Percentiles rank a stretch among this genome's conserved stretches.
Evolutionary conservation across 73 alveolate genomes (phyloP).

Genomic region (Tetrahymena borealis): DNA sequence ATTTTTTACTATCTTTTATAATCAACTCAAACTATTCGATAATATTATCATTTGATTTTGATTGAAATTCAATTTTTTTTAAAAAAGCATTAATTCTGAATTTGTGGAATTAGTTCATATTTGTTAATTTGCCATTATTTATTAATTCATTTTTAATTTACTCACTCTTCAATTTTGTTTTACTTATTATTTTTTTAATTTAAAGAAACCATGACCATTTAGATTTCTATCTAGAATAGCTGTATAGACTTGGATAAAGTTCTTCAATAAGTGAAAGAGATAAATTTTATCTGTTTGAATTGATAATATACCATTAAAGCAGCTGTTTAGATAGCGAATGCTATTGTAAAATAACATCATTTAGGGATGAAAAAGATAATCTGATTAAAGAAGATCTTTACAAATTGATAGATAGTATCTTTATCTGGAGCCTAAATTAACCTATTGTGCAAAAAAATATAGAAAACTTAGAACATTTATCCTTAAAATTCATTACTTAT

Average conservation of each 20-base stretch:
- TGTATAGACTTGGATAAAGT: background rate
- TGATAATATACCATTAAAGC: background rate
- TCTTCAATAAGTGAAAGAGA: background rate
- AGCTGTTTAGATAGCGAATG: background rate
- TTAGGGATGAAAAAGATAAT: background rate
- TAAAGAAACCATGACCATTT: background rate
- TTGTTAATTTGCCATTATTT: no score
- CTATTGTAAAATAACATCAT: background rate
- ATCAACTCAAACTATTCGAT: no score
- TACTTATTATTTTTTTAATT: no score
- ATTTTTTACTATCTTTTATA: no score
- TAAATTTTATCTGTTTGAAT: background rate
- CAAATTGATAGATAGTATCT: background rate
- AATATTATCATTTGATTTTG: no score
- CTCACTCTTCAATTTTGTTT: no score
- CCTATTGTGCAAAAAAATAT: background rate
- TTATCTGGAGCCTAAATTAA: background rate
- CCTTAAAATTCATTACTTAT: background rate
- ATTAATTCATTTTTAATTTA: no score
- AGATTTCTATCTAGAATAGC: background rate
- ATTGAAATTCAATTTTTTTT: no score
- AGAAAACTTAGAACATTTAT: background rate
- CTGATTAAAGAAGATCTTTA: background rate
- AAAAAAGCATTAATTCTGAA: no score
- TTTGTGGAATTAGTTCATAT: no score